A percentile compares a stretch with the other conserved stretches of the same genome.
These are phyloP conservation scores for Nothopassalora personata DNA, from an alignment of 2,329 filamentous ascomycete genomes.

Conservation along the genomic window DNA sequence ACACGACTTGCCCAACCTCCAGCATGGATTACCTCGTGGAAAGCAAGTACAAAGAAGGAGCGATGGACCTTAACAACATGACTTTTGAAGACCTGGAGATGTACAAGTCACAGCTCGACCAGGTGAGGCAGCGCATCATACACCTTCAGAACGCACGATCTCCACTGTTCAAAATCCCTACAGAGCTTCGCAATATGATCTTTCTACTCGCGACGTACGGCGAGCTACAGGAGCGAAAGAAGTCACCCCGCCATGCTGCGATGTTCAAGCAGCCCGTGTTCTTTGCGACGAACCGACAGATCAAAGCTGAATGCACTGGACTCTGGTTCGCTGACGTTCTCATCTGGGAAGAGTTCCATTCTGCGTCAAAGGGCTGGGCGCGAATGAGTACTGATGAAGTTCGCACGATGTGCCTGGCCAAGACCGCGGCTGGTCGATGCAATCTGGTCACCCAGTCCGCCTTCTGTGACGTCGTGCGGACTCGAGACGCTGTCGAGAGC, in stretches of 20 bases:
- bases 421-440: constrained; percentile 6
- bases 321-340: constrained; percentile 18
- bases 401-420: constrained; percentile 7
- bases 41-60: not conserved
- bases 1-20: not conserved
- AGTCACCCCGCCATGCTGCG: not conserved
- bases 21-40: not conserved
- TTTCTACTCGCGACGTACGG: constrained; percentile 16
- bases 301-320: constrained; percentile 13
- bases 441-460: constrained; percentile 14
- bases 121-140: constrained; percentile 15
- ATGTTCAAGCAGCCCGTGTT: constrained; percentile 16
- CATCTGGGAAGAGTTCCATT: constrained; percentile 17
- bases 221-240: constrained; percentile 13
- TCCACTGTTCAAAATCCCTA: constrained; percentile 12
- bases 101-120: constrained; percentile 14
- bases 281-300: constrained; percentile 12
- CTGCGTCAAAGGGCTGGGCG: constrained; percentile 8
- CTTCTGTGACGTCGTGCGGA: constrained; percentile 14
- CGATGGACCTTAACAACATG: constrained; percentile 10
- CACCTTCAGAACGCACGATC: constrained; percentile 18
- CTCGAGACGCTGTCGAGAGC: constrained; percentile 10
- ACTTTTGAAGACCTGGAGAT: constrained; percentile 13
- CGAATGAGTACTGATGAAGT: constrained; percentile 7
- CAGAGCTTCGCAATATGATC: constrained; percentile 17